phyloP scores from a whole-genome alignment of 2,329 filamentous ascomycete genomes.

The Talaromyces sp. region DNA sequence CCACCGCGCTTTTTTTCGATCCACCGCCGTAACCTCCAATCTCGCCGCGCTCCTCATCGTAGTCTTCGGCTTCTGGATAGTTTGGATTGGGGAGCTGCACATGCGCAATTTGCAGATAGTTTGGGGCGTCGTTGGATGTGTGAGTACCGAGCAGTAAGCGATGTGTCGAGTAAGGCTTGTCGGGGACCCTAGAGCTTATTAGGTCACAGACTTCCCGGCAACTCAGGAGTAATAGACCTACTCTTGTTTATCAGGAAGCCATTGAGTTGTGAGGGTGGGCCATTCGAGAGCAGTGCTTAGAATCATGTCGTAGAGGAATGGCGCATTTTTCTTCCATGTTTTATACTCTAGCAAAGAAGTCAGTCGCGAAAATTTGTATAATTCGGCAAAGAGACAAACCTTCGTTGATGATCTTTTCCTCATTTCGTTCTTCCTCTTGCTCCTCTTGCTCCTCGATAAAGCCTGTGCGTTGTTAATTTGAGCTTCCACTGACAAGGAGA shows the following conservation, averaged over 20 bases:
- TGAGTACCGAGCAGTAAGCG: conserved; percentile 91
- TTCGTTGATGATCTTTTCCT: conserved; percentile 92
- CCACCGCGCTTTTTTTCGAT: conserved; percentile 63
- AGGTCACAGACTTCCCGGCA: conserved; percentile 4
- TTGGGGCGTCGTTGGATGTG: conserved; percentile 78
- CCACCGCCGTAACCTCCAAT: conserved; percentile 84
- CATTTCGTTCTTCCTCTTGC: conserved; percentile 69
- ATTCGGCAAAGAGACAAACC: conserved; percentile 44
- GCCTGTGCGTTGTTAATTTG: conserved; percentile 23
- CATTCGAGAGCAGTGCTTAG: conserved; percentile 92
- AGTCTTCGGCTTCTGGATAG: conserved; percentile 70
- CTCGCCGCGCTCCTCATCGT: conserved; percentile 87
- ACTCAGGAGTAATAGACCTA: conserved; percentile 33
- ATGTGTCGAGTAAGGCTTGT: conserved; percentile 83
- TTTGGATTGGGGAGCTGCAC: conserved; percentile 84
- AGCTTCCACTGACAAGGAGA: background rate
- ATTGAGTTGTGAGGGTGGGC: conserved; percentile 96
- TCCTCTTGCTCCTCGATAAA: conserved; percentile 42
- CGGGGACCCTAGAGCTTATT: conserved; percentile 57
- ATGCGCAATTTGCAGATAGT: conserved; percentile 92
- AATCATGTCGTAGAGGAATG: conserved; percentile 98
- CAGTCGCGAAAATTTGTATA: background rate
- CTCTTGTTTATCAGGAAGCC: conserved; percentile 93
- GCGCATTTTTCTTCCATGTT: conserved; percentile 99
- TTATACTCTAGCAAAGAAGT: conserved; percentile 73